These are phyloP conservation scores for Rhizopogon vinicolor DNA, from an alignment of 768 basidiomycete species.

Conservation along the genomic window DNA sequence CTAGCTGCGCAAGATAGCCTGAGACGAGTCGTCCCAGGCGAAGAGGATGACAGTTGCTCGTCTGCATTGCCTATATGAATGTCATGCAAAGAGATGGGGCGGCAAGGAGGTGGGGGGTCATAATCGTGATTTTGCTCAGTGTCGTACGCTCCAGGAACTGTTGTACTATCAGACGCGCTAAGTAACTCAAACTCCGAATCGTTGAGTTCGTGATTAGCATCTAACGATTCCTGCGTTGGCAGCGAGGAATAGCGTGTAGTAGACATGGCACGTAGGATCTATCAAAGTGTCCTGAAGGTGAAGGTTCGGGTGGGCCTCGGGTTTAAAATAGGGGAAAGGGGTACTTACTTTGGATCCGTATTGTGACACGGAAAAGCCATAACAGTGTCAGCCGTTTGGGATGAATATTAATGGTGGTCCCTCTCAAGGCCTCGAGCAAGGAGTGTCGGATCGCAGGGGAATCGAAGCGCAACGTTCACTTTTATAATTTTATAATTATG, in stretches of 20 bases:
- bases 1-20: constrained; percentile 49
- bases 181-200: constrained; percentile 55
- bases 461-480: too few species aligned
- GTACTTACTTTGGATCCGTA: too few species aligned
- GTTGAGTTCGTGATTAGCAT: constrained; percentile 58
- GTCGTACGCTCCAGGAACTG: constrained; percentile 53
- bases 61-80: constrained; percentile 73
- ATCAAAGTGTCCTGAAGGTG: too few species aligned
- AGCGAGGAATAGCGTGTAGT: constrained; percentile 45
- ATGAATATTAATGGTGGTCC: too few species aligned
- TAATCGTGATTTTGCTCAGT: constrained; percentile 77
- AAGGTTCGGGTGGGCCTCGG: too few species aligned
- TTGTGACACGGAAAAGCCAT: too few species aligned
- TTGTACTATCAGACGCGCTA: neutral
- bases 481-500: too few species aligned
- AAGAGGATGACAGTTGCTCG: constrained; percentile 51
- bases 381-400: too few species aligned
- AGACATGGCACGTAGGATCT: constrained; percentile 30
- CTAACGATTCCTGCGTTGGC: constrained; percentile 15
- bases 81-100: constrained; percentile 52
- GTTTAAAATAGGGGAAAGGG: too few species aligned
- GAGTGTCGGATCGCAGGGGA: too few species aligned
- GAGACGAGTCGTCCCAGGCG: constrained; percentile 29
- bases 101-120: constrained; percentile 67
- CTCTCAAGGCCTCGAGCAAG: too few species aligned